Evolutionary conservation across 2,329 filamentous ascomycete genomes (phyloP).

Genomic region (Diaporthe sp.): DNA sequence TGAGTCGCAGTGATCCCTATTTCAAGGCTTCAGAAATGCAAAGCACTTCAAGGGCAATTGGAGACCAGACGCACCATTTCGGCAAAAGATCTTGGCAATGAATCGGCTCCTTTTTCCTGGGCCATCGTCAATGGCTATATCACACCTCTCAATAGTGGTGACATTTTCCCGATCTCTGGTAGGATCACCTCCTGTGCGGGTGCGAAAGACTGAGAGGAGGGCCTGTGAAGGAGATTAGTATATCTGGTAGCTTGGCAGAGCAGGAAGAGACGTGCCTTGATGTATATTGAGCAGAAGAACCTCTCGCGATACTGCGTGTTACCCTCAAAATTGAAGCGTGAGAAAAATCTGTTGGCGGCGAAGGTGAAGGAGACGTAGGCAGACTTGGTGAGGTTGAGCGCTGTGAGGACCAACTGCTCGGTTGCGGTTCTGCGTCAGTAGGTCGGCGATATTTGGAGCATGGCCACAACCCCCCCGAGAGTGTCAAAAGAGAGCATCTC

Average conservation of each 20-base stretch:
- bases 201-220: conserved; percentile 81
- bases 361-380: conserved; percentile 82
- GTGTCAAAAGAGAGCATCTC: conserved; percentile 27
- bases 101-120: conserved; percentile 80
- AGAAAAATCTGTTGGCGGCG: conserved; percentile 77
- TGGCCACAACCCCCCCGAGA: conserved; percentile 42
- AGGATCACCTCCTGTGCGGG: conserved; percentile 70
- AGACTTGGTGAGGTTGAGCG: conserved; percentile 84
- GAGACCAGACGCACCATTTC: conserved; percentile 67
- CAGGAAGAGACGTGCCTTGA: conserved; percentile 63
- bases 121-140: conserved; percentile 80
- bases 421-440: conserved; percentile 20
- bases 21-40: conserved; percentile 14
- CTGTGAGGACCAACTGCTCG: conserved; percentile 76
- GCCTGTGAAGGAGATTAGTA: conserved; percentile 57
- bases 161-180: conserved; percentile 73
- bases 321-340: conserved; percentile 76
- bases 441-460: not conserved
- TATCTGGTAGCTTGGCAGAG: not conserved
- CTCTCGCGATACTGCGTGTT: conserved; percentile 64
- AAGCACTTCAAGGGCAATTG: not conserved
- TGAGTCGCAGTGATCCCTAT: conserved; percentile 82
- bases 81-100: conserved; percentile 79
- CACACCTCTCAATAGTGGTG: conserved; percentile 79
- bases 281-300: conserved; percentile 83